phyloP scores from a whole-genome alignment of 2,329 filamentous ascomycete genomes.

The Blumeriella jaapii region DNA sequence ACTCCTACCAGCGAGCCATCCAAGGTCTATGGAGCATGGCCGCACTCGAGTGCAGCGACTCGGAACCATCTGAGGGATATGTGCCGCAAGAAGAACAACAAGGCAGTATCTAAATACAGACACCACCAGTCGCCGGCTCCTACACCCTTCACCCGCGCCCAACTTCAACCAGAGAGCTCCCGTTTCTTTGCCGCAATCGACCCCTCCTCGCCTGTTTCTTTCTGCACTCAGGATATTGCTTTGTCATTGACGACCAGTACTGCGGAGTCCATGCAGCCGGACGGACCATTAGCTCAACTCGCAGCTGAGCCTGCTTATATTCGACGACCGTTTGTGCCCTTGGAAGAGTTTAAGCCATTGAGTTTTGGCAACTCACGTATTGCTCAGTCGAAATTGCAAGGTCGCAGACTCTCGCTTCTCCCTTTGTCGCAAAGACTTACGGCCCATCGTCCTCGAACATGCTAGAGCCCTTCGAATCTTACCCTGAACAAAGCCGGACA shows the following conservation, averaged over 20 bases:
- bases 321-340: conserved; percentile 3
- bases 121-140: conserved; percentile 40
- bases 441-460: conserved; percentile 45
- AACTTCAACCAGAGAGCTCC: conserved; percentile 38
- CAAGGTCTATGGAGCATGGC: conserved; percentile 45
- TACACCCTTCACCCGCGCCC: conserved; percentile 43
- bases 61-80: conserved; percentile 50
- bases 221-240: conserved; percentile 50
- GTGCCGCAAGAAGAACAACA: conserved; percentile 42
- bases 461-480: conserved; percentile 7
- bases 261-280: conserved; percentile 51
- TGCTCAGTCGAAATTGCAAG: conserved; percentile 2
- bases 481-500: conserved; percentile 10
- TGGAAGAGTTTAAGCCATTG: conserved; percentile 10
- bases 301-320: too few relatives aligned
- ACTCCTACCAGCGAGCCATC: conserved; percentile 40
- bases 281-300: conserved; percentile 49
- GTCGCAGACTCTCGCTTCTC: conserved; percentile 18
- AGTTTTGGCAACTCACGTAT: conserved; percentile 9
- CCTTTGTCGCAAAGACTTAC: conserved; percentile 45
- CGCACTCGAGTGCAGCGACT: conserved; percentile 51
- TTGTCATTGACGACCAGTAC: conserved; percentile 52
- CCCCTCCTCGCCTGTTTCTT: conserved; percentile 27
- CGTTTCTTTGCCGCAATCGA: conserved; percentile 31
- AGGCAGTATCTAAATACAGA: conserved; percentile 33